Evolutionary conservation across 148 eudicot genomes (phyloP), one percentile per base, ranked within the genome.

Genomic region (Diospyros kaki): DNA sequence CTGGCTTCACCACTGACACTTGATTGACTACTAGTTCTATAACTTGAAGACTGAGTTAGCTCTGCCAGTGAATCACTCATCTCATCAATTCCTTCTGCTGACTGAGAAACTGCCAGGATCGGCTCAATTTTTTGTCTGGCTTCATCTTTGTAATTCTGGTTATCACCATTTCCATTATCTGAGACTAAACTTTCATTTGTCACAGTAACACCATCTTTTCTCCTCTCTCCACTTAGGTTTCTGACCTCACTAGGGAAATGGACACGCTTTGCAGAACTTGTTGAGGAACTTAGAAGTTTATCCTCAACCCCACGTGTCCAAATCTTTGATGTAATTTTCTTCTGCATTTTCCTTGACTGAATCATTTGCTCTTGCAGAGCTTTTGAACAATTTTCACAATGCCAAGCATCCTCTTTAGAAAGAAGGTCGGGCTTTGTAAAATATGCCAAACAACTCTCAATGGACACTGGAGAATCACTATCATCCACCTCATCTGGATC

Each of bases 311-410:
- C 75, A 65, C 74, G 79, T 51, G 4, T 74, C 66, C 46, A 56
- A 61, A 52, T 46, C 39, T 67, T 59, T 39, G 74, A 71, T 58
- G 54, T 13, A 50, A 74, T 66, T 66, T 81, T 83, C 63, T 58
- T 73, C 69, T 66, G 72, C 58, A 80, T 85, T 73, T 83, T 85
- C 81, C 54, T 81, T 15, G 64, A 74, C 76, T 56, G 86, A 43
- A 48, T 84, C 77, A 76, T 89, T 73, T 78, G 77, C 76, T 90
- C 84, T 46, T 65, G 84, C 55, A 86, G 13, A 72, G 76, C 41
- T 80, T 87, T 91, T 55, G 97, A 83, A 78, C 98, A 94, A 75
- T 91, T 91, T 75, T 91, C 98, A 83, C 98, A 94, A 74, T 90
- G 85, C 98, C 98, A 94, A 45, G 86, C 93, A 64, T 60, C 40